Percentiles rank a stretch among this genome's conserved stretches.
Conservation (phyloP, 495 filamentous ascomycete species). For the Penicillium odoratum region DNA sequence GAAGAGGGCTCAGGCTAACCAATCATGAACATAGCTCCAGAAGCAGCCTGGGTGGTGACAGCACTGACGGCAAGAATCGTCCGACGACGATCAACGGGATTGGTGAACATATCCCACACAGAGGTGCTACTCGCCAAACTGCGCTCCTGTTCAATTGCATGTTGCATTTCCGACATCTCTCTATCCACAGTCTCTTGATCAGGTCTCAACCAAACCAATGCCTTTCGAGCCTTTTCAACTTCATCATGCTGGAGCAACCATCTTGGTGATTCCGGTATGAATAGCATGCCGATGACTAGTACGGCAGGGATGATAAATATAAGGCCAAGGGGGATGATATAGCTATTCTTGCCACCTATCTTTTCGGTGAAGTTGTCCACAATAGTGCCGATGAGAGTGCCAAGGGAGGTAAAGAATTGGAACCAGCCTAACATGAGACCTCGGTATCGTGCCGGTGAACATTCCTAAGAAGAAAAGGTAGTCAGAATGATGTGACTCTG, state of each 20-base stretch:
- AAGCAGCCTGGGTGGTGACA: conserved; percentile 56
- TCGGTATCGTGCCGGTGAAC: conserved; percentile 49
- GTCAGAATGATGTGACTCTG: not conserved
- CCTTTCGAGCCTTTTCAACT: conserved; percentile 49
- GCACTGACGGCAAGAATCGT: conserved; percentile 50
- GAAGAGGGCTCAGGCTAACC: conserved; percentile 7
- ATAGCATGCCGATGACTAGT: conserved; percentile 51
- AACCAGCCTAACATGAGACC: conserved; percentile 53
- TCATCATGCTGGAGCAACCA: conserved; percentile 57
- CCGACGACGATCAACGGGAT: conserved; percentile 53
- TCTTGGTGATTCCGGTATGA: conserved; percentile 64
- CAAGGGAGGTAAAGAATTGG: conserved; percentile 49
- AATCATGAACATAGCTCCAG: conserved; percentile 63
- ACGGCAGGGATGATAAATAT: conserved; percentile 58
- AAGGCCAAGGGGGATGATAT: conserved; percentile 59
- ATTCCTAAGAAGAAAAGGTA: conserved; percentile 34
- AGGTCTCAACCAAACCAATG: conserved; percentile 37
- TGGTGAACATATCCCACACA: conserved; percentile 54
- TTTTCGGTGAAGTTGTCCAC: conserved; percentile 59
- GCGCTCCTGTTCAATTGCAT: conserved; percentile 51
- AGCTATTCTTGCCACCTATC: conserved; percentile 40
- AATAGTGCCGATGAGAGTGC: conserved; percentile 59
- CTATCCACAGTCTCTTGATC: conserved; percentile 39
- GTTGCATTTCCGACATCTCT: conserved; percentile 54
- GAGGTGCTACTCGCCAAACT: conserved; percentile 39